Evolutionary conservation across 2,329 filamentous ascomycete genomes (phyloP).

Genomic region (Ustilaginoidea virens): DNA sequence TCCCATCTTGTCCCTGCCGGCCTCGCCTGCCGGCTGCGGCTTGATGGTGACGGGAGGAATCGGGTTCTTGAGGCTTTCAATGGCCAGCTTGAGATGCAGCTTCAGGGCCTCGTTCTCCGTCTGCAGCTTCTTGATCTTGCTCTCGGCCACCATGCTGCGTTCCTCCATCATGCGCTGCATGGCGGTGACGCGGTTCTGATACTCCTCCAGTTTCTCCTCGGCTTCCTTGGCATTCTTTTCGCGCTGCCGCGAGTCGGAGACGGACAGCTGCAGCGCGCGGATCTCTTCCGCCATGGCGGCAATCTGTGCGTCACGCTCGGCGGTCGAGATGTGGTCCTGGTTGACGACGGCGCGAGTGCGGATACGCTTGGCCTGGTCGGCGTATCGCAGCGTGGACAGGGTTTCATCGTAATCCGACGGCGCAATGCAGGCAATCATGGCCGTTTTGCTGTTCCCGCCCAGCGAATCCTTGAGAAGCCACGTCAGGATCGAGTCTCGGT

Average conservation of each 20-base stretch:
- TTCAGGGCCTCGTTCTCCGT: conserved; percentile 83
- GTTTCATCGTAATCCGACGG: conserved; percentile 96
- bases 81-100: conserved; percentile 73
- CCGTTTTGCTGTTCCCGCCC: conserved; percentile 93
- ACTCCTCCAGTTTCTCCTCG: conserved; percentile 81
- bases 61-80: conserved; percentile 79
- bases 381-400: conserved; percentile 86
- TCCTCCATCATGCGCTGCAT: conserved; percentile 98
- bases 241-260: conserved; percentile 46
- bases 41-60: conserved; percentile 47
- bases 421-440: conserved; percentile 97
- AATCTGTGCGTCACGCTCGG: conserved; percentile 89
- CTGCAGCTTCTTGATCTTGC: conserved; percentile 80
- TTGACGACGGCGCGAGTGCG: conserved; percentile 89
- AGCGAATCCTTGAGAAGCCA: conserved; percentile 92
- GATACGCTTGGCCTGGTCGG: conserved; percentile 94
- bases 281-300: conserved; percentile 92
- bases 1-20: conserved; percentile 16
- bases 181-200: conserved; percentile 74
- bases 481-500: conserved; percentile 71
- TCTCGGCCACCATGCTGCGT: conserved; percentile 73
- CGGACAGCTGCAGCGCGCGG: conserved; percentile 62
- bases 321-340: conserved; percentile 83
- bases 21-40: conserved; percentile 10
- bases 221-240: conserved; percentile 66